Conservation (phyloP, 345 rosid genomes). For the Draba incana region DNA sequence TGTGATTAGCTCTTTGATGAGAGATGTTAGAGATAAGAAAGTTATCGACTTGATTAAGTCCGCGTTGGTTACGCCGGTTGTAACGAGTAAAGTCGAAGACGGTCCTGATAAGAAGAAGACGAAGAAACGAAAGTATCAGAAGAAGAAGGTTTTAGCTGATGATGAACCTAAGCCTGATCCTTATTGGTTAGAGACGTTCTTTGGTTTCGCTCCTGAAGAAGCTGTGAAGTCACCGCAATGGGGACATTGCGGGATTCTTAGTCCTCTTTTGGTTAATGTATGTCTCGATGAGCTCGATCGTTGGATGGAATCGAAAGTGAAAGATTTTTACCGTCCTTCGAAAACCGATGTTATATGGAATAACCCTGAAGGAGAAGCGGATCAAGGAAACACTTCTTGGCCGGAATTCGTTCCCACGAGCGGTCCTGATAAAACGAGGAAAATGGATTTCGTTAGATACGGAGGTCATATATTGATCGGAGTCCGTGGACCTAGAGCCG, state of each 20-base stretch:
- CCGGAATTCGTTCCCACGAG: slow-evolving; percentile 99
- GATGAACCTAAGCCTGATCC: slow-evolving; percentile 99
- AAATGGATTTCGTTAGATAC: slow-evolving; percentile 81
- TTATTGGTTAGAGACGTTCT: slow-evolving; percentile 94
- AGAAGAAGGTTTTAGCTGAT: slow-evolving; percentile 89
- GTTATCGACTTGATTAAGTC: slow-evolving; percentile 82
- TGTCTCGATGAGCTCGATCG: slow-evolving; percentile 92
- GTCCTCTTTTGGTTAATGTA: slow-evolving; percentile 85
- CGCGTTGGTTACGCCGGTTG: slow-evolving; percentile 82
- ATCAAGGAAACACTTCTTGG: slow-evolving; percentile 97
- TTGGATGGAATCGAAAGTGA: slow-evolving; percentile 85
- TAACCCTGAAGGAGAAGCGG: slow-evolving; percentile 87
- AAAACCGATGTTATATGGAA: slow-evolving; percentile 95
- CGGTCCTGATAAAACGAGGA: slow-evolving; percentile 94
- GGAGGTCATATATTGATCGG: slow-evolving; percentile 97
- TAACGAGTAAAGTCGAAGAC: slow-evolving; percentile 57
- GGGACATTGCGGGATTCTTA: slow-evolving; percentile 96
- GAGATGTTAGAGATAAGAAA: slow-evolving; percentile 96
- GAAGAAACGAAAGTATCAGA: slow-evolving; percentile 93
- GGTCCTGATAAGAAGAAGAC: slow-evolving; percentile 70
- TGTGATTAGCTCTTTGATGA: slow-evolving; percentile 82
- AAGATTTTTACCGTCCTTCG: slow-evolving; percentile 88
- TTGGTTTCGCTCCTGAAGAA: slow-evolving; percentile 97
- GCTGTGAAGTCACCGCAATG: slow-evolving; percentile 86
- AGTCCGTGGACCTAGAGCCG: slow-evolving; percentile 90